These are phyloP conservation scores for Candida labiduridarum DNA, from an alignment of 1,139 yeast genomes.

Conservation along the genomic window DNA sequence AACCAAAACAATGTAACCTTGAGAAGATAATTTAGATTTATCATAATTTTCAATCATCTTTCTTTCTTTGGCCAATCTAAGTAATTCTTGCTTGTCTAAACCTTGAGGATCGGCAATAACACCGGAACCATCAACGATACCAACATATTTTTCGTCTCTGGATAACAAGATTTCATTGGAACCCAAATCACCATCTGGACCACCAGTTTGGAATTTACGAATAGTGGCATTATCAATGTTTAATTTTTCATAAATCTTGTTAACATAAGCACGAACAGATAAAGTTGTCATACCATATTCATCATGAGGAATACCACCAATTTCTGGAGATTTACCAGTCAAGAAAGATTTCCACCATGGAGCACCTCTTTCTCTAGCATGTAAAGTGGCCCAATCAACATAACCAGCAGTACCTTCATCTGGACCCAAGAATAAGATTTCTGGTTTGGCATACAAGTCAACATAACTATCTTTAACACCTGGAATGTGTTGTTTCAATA, in stretches of 20 bases:
- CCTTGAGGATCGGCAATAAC: conserved; percentile 92
- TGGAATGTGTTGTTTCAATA: conserved; percentile 71
- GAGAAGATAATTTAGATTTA: conserved; percentile 60
- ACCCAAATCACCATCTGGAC: conserved; percentile 98
- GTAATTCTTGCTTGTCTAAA: conserved; percentile 74
- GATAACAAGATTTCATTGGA: conserved; percentile 91
- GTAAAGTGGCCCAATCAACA: conserved; percentile 98
- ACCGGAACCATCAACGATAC: conserved; percentile 94
- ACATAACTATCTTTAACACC: conserved; percentile 85
- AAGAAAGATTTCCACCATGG: conserved; percentile 99
- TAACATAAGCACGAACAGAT: conserved; percentile 90
- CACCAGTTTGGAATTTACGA: conserved; percentile 93
- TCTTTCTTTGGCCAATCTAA: conserved; percentile 77
- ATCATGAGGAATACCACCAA: conserved; percentile 99
- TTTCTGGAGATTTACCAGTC: conserved; percentile 88
- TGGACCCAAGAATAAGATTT: conserved; percentile 95
- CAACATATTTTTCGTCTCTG: conserved; percentile 78
- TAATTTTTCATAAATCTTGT: conserved; percentile 82
- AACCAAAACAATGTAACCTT: conserved; percentile 82
- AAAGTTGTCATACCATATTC: conserved; percentile 97
- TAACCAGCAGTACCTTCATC: conserved; percentile 97
- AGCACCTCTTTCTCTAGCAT: conserved; percentile 91
- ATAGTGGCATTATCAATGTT: conserved; percentile 58
- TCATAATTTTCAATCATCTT: conserved; percentile 76
- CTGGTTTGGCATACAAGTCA: conserved; percentile 81